Conservation (phyloP, 345 rosid species). For the Punica granatum region DNA sequence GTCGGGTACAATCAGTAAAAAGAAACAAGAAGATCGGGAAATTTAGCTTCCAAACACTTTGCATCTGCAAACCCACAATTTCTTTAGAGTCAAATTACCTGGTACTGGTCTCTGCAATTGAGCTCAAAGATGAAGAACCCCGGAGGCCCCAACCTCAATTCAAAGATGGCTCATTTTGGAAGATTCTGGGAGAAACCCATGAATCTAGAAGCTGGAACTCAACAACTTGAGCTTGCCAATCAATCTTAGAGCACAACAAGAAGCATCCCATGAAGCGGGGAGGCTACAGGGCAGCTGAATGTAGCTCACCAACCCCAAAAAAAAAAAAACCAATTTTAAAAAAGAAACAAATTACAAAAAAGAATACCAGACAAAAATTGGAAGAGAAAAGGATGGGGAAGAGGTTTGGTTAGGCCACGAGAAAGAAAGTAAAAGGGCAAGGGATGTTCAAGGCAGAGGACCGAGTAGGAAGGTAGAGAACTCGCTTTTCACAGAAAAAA, state of each 20-base stretch:
- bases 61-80: not conserved
- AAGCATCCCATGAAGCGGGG: conserved; percentile 2
- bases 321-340: not conserved
- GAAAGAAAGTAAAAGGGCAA: not conserved
- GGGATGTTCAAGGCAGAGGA: not conserved
- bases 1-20: not conserved
- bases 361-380: not conserved
- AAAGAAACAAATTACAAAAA: not conserved
- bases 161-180: not conserved
- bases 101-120: not conserved
- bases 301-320: conserved; percentile 19
- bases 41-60: not conserved
- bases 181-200: not conserved
- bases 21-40: not conserved
- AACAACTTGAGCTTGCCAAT: not conserved
- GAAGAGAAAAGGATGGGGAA: not conserved
- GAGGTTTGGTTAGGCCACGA: not conserved
- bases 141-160: not conserved
- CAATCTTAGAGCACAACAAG: not conserved
- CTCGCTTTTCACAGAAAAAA: not conserved
- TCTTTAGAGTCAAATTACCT: not conserved
- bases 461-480: not conserved
- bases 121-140: not conserved
- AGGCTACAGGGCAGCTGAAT: conserved; percentile 15
- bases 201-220: not conserved